A percentile compares a stretch with the other conserved stretches of the same genome.
Evolutionary conservation across 2,329 filamentous ascomycete genomes (phyloP).

Genomic region (Monosporascus sp.): DNA sequence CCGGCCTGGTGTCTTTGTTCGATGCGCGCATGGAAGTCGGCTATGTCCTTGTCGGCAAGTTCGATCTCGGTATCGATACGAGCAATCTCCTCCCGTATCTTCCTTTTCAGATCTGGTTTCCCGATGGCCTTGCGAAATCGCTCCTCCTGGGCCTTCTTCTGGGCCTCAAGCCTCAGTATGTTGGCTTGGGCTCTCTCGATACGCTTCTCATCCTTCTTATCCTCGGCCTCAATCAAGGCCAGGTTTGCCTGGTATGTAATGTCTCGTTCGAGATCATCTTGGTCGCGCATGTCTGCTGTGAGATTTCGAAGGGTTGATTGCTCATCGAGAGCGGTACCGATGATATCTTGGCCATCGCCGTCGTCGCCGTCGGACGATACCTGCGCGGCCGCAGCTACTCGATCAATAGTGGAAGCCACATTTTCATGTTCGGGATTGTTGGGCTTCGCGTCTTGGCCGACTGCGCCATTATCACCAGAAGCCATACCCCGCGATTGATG

Average conservation of each 20-base stretch:
- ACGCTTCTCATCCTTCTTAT: slow-evolving; percentile 57
- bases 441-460: neutral
- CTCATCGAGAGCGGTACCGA: slow-evolving; percentile 42
- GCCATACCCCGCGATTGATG: neutral
- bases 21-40: slow-evolving; percentile 77
- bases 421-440: neutral
- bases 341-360: slow-evolving; percentile 2
- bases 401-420: slow-evolving; percentile 3
- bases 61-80: slow-evolving; percentile 62
- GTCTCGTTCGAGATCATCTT: slow-evolving; percentile 86
- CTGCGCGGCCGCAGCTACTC: slow-evolving; percentile 3
- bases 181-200: slow-evolving; percentile 54
- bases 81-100: slow-evolving; percentile 60
- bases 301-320: slow-evolving; percentile 56
- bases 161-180: slow-evolving; percentile 56
- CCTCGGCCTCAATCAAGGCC: slow-evolving; percentile 56
- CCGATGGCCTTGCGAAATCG: slow-evolving; percentile 38
- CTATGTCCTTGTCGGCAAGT: slow-evolving; percentile 65
- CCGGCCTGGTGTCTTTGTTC: slow-evolving; percentile 61
- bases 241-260: slow-evolving; percentile 63
- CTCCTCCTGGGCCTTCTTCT: slow-evolving; percentile 54
- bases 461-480: slow-evolving; percentile 4
- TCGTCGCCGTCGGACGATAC: slow-evolving; percentile 2
- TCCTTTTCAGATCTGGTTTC: slow-evolving; percentile 49
- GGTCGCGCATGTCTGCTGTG: slow-evolving; percentile 69